Base-by-base conservation (phyloP, 2,329 filamentous ascomycete species). In the Xylaria polymorpha region DNA sequence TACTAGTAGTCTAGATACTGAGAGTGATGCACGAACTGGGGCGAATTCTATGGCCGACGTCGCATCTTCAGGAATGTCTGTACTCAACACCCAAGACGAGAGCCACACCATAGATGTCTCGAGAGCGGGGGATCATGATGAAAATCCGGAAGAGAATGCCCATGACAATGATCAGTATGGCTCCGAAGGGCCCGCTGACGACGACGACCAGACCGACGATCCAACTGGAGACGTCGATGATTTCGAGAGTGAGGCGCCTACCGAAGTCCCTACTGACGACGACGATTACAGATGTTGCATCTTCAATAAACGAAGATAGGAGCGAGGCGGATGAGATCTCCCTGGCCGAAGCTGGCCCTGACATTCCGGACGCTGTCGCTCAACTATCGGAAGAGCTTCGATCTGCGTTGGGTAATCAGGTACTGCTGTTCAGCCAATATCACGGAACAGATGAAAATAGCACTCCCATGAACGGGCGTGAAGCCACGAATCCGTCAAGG, bases 321-420 rank as follows among this genome's bases (percentile, higher is more conserved):
- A 43, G 58, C 8, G 69, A 70, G 5, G 53, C 50, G 14, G 59
- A 61, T 12, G 66, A 58, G 12, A 63, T 64, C 22, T 57, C 61
- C 10, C 61, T 67, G 9, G 62, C 55, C 8, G 59, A 58, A 37
- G 58, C 51, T 9, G 9, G n/a, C 22, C n/a, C 25, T 1, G 44
- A 32, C 25, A 62, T 20, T 66, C 70, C 56, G 8, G 61, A 72
- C 15, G 57, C 69, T 9, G 53, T 73, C 15, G 55, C 64, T 25
- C 43, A 72, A n/a, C 65, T 76, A 20, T 72, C 74, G 6, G 66
- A 70, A 39, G 64, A 74, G 63, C 73, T 76, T 35, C 71, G 71
- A 43, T 68, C 73, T 14, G 75, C 75, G 15, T 29, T 76, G 44
- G 74, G 73, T 18, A 74, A 70, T 57, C 74, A 75, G 29, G 61